A percentile compares a stretch with the other conserved stretches of the same genome.
phyloP scores from a whole-genome alignment of 345 rosid species.

The Eucalyptus leucophloia region DNA sequence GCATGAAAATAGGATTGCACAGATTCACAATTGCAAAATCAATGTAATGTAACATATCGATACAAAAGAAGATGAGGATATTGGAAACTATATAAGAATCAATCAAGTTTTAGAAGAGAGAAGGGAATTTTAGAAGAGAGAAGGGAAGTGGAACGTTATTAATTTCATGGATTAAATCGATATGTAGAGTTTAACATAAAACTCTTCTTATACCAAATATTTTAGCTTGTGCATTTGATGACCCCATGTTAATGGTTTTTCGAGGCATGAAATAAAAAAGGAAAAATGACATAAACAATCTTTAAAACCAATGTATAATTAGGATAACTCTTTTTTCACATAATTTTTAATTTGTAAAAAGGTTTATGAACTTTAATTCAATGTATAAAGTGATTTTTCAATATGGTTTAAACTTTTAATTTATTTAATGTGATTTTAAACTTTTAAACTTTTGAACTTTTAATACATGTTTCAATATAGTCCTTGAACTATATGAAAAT shows the following conservation, averaged over 20 bases:
- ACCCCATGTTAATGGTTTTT: neutral
- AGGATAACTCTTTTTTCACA: no score
- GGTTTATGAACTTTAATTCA: no score
- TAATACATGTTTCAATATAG: accelerated
- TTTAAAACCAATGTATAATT: no score
- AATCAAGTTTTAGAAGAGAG: neutral
- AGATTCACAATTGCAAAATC: neutral
- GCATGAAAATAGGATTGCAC: neutral
- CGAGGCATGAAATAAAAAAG: neutral
- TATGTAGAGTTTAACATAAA: neutral
- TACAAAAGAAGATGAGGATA: neutral
- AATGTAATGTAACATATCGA: neutral
- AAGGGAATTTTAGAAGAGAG: neutral
- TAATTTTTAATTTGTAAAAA: no score
- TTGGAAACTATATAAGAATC: neutral
- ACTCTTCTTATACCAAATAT: neutral
- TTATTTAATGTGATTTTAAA: no score
- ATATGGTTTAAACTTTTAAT: no score
- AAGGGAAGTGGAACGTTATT: neutral
- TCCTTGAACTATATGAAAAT: accelerated
- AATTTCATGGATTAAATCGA: neutral
- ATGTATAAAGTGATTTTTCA: no score
- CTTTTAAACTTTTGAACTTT: accelerated
- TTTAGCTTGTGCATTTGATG: neutral
- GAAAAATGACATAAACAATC: no score